Evolutionary conservation across 2,329 filamentous ascomycete genomes (phyloP).

Genomic region (Dichotomopilus funicola): DNA sequence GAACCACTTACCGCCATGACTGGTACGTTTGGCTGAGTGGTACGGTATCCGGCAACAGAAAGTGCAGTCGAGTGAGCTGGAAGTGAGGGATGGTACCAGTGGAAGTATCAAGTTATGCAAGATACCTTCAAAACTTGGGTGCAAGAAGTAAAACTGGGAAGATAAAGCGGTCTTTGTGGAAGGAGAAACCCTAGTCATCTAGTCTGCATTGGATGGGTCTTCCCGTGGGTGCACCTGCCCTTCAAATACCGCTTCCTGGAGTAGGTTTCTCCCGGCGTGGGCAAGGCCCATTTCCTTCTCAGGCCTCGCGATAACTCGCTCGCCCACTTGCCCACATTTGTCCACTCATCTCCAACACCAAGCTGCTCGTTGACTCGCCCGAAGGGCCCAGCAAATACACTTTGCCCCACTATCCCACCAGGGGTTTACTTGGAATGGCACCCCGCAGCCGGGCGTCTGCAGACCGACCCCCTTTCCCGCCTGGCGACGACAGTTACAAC

Average conservation of each 20-base stretch:
- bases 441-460: slow-evolving; percentile 10
- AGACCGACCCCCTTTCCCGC: not conserved
- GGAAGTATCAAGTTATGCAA: too few relatives aligned
- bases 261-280: not conserved
- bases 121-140: too few relatives aligned
- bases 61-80: not conserved
- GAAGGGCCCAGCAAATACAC: too few relatives aligned
- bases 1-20: slow-evolving; percentile 19
- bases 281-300: slow-evolving; percentile 1
- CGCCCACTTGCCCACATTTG: not conserved
- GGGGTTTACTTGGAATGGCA: not conserved
- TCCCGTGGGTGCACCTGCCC: not conserved
- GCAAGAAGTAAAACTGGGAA: too few relatives aligned
- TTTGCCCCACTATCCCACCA: too few relatives aligned
- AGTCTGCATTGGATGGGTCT: too few relatives aligned
- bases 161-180: too few relatives aligned
- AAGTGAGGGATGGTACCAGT: too few relatives aligned
- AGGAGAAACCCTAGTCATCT: too few relatives aligned
- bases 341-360: too few relatives aligned
- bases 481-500: not conserved
- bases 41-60: not conserved
- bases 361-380: too few relatives aligned
- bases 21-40: not conserved
- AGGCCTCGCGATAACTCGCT: not conserved
- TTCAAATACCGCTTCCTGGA: slow-evolving; percentile 9